phyloP scores from a whole-genome alignment of 768 basidiomycete genomes.

The Boletus barrowsii region DNA sequence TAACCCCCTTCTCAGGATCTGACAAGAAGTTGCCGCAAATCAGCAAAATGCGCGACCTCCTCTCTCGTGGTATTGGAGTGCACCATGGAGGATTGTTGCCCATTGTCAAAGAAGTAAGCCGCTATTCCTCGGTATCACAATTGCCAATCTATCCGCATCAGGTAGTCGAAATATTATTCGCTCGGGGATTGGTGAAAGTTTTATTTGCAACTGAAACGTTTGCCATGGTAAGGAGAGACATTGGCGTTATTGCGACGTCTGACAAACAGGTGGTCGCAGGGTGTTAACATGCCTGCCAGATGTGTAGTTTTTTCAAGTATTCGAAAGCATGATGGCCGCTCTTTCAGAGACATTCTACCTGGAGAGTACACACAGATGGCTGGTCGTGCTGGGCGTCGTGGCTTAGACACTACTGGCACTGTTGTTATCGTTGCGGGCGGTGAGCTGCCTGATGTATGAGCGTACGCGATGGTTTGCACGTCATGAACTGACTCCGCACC shows the following conservation, averaged over 20 bases:
- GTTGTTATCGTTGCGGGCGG: slow-evolving; percentile 88
- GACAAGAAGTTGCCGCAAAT: slow-evolving; percentile 95
- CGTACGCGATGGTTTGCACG: slow-evolving; percentile 5
- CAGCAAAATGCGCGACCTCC: slow-evolving; percentile 79
- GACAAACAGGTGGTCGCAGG: slow-evolving; percentile 45
- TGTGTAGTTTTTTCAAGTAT: slow-evolving; percentile 95
- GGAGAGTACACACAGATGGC: slow-evolving; percentile 99
- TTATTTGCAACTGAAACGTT: slow-evolving; percentile 99
- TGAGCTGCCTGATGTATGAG: slow-evolving; percentile 75
- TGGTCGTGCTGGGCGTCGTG: slow-evolving; percentile 94
- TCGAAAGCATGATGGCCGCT: slow-evolving; percentile 92
- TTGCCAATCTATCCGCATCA: slow-evolving; percentile 31
- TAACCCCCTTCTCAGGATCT: slow-evolving; percentile 54
- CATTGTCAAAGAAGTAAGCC: slow-evolving; percentile 88
- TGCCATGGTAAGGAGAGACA: slow-evolving; percentile 71
- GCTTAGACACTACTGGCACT: slow-evolving; percentile 91
- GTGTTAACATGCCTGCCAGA: slow-evolving; percentile 98
- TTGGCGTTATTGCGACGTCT: slow-evolving; percentile 5
- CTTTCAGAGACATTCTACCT: slow-evolving; percentile 85
- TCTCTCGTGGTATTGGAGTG: slow-evolving; percentile 92
- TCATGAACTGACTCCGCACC: background rate
- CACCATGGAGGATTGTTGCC: slow-evolving; percentile 97
- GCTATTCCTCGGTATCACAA: background rate
- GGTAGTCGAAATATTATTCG: slow-evolving; percentile 96
- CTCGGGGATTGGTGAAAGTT: slow-evolving; percentile 92